Evolutionary conservation across 805 yeast genomes (phyloP).

Genomic region (Pachysolen tannophilus): DNA sequence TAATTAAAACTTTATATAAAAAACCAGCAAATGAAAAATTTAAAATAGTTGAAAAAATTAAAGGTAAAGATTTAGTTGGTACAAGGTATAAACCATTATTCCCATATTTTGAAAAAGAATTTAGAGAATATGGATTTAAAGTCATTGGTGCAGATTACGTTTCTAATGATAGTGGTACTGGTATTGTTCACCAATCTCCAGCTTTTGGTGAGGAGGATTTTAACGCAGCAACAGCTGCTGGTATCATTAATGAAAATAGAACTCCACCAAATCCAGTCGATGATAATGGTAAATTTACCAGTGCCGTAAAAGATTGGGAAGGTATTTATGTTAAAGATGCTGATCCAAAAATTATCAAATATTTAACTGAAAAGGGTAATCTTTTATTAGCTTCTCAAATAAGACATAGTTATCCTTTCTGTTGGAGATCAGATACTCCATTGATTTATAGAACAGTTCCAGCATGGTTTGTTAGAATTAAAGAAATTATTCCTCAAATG

Average conservation of each 20-base stretch:
- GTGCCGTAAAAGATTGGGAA: conserved; percentile 62
- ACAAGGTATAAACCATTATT: conserved; percentile 76
- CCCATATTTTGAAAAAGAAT: conserved; percentile 69
- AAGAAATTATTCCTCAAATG: conserved; percentile 83
- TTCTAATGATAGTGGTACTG: conserved; percentile 94
- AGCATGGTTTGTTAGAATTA: conserved; percentile 94
- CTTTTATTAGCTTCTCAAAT: conserved; percentile 73
- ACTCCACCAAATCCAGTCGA: conserved; percentile 93
- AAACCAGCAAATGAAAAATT: conserved; percentile 88
- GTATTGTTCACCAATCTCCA: conserved; percentile 97
- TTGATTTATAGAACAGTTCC: conserved; percentile 94
- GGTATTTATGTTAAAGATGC: conserved; percentile 95
- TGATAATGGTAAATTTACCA: conserved; percentile 81
- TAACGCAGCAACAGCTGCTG: conserved; percentile 67
- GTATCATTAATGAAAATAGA: conserved; percentile 61
- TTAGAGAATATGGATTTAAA: conserved; percentile 70
- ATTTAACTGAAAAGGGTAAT: conserved; percentile 69
- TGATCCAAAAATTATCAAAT: conserved; percentile 82
- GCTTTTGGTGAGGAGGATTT: conserved; percentile 99
- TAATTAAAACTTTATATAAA: conserved; percentile 81
- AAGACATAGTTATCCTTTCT: conserved; percentile 96
- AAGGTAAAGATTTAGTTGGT: conserved; percentile 78
- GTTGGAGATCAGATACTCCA: conserved; percentile 99
- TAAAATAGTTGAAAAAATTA: conserved; percentile 71
- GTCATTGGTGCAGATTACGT: conserved; percentile 83